phyloP scores from a whole-genome alignment of 345 rosid genomes.

The Trapa bicornis region DNA sequence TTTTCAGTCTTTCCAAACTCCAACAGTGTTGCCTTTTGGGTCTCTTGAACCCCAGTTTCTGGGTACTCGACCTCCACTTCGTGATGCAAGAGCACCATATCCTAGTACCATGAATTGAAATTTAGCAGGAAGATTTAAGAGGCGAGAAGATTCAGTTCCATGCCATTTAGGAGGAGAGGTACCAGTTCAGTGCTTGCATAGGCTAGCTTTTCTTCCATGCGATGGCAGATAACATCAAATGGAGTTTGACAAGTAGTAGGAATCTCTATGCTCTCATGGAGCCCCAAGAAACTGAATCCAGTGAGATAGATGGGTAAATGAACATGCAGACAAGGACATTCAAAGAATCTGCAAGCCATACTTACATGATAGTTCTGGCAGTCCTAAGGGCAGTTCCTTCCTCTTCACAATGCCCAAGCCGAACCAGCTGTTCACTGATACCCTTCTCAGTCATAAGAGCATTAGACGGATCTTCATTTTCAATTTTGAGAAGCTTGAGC shows the following conservation, averaged over 20 bases:
- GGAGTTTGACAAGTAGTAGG: slow-evolving; percentile 48
- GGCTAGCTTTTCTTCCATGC: slow-evolving; percentile 77
- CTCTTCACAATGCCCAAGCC: slow-evolving; percentile 54
- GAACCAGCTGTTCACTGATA: slow-evolving; percentile 37
- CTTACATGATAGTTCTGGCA: slow-evolving; percentile 67
- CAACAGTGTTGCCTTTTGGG: slow-evolving; percentile 55
- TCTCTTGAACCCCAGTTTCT: slow-evolving; percentile 35
- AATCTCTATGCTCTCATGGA: slow-evolving; percentile 44
- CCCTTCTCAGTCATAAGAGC: slow-evolving; percentile 36
- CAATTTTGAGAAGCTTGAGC: slow-evolving; percentile 29
- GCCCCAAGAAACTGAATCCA: slow-evolving; percentile 55
- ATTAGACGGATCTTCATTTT: slow-evolving; percentile 16
- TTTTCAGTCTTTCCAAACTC: slow-evolving; percentile 58
- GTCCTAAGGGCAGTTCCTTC: slow-evolving; percentile 41
- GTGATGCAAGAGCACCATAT: slow-evolving; percentile 91
- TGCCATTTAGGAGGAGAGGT: neutral
- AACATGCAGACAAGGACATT: too few relatives aligned
- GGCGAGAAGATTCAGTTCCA: neutral
- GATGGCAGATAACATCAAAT: slow-evolving; percentile 50
- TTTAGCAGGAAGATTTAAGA: neutral
- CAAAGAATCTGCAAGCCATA: neutral
- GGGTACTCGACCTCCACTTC: slow-evolving; percentile 76
- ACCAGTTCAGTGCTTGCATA: slow-evolving; percentile 75
- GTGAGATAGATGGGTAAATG: slow-evolving; percentile 2
- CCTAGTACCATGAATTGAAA: slow-evolving; percentile 30